phyloP scores from a whole-genome alignment of 371 early-diverging fungal species.

The Mortierella sp. region DNA sequence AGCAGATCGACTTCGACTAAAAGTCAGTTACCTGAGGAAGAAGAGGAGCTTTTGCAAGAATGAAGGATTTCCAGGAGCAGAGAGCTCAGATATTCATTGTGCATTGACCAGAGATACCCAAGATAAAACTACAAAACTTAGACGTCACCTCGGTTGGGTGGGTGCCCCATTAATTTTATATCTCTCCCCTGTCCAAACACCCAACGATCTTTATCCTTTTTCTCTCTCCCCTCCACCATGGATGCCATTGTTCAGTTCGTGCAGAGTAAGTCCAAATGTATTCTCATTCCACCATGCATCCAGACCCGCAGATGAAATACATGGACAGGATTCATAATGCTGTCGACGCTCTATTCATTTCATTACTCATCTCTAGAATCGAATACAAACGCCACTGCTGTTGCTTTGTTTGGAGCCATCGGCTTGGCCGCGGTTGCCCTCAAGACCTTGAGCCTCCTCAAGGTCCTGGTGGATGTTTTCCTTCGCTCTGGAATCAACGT shows the following conservation, averaged over 20 bases:
- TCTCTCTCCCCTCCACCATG: constrained; percentile 20
- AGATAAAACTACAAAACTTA: no score
- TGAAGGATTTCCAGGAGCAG: no score
- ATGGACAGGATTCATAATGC: background rate
- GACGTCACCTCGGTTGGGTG: no score
- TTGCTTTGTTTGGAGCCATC: constrained; percentile 59
- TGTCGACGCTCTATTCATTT: background rate
- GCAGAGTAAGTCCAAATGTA: constrained; percentile 27
- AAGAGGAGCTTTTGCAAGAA: no score
- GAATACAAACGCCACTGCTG: constrained; percentile 17
- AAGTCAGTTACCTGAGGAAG: no score
- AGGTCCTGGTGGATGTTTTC: constrained; percentile 65
- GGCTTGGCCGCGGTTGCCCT: constrained; percentile 60
- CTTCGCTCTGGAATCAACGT: constrained; percentile 70
- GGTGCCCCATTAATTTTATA: no score
- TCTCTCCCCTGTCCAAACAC: no score
- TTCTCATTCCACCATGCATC: background rate
- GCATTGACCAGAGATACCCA: no score
- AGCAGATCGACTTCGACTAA: no score
- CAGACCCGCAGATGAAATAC: background rate
- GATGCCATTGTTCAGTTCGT: constrained; percentile 48
- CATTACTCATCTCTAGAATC: background rate
- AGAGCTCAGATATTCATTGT: no score
- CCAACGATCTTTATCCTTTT: no score
- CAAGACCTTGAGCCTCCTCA: constrained; percentile 60